phyloP scores from a whole-genome alignment of 2,329 filamentous ascomycete species.

The Fusarium equiseti region DNA sequence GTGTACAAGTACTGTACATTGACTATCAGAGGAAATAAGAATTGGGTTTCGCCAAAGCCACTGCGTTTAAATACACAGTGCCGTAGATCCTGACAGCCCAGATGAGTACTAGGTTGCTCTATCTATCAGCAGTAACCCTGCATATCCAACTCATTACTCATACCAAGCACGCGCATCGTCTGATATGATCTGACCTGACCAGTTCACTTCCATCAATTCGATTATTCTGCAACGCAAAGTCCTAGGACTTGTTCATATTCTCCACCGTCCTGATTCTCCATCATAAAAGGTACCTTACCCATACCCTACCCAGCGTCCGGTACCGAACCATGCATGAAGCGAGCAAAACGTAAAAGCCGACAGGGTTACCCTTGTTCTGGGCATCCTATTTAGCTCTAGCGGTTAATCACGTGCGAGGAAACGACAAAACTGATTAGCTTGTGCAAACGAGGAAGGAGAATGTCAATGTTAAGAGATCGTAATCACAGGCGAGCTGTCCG shows the following conservation, averaged over 20 bases:
- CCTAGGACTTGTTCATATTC: slow-evolving; percentile 11
- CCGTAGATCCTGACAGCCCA: slow-evolving; percentile 4
- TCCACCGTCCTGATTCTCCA: slow-evolving; percentile 20
- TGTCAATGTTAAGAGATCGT: slow-evolving; percentile 6
- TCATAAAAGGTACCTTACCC: slow-evolving; percentile 31
- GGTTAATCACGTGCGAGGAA: slow-evolving; percentile 38
- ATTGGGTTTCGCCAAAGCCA: slow-evolving; percentile 21
- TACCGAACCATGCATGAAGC: slow-evolving; percentile 37
- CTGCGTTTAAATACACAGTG: neutral
- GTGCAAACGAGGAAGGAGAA: slow-evolving; percentile 38
- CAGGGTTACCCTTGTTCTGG: slow-evolving; percentile 30
- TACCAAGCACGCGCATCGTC: neutral
- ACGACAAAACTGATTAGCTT: slow-evolving; percentile 26
- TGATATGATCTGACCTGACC: slow-evolving; percentile 9
- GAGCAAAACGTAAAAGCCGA: slow-evolving; percentile 38
- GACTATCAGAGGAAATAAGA: slow-evolving; percentile 9
- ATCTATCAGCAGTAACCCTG: neutral
- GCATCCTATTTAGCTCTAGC: slow-evolving; percentile 24
- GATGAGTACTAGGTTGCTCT: neutral
- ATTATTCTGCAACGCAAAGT: slow-evolving; percentile 16
- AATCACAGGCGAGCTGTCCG: slow-evolving; percentile 4
- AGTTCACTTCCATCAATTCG: neutral
- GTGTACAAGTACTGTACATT: slow-evolving; percentile 7
- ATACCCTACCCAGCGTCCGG: slow-evolving; percentile 30
- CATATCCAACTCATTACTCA: neutral